These are phyloP conservation scores for Boletus vermiculosoides DNA, from an alignment of 768 basidiomycete species.

Conservation along the genomic window DNA sequence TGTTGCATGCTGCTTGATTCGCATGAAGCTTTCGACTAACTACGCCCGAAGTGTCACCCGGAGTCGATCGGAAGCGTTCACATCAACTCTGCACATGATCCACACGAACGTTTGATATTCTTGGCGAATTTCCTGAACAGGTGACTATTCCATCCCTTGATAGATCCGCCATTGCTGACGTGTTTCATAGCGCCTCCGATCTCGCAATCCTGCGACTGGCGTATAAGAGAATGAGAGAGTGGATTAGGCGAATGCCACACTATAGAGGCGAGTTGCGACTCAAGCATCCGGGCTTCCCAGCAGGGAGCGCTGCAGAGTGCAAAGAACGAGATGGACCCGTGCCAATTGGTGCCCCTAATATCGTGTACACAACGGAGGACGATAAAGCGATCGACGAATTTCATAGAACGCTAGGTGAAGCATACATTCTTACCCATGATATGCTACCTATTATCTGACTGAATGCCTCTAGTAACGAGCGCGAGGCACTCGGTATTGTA, in stretches of 20 bases:
- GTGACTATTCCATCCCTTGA: constrained; percentile 29
- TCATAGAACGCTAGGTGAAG: constrained; percentile 20
- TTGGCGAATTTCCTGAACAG: constrained; percentile 45
- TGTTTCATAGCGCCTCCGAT: constrained; percentile 22
- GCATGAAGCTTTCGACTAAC: neutral
- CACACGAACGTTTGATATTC: constrained; percentile 41
- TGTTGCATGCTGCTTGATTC: neutral
- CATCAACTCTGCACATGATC: constrained; percentile 42
- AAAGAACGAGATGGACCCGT: constrained; percentile 18
- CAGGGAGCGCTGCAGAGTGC: constrained; percentile 29
- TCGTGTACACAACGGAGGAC: constrained; percentile 35
- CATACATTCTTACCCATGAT: neutral
- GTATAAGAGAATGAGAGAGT: constrained; percentile 30
- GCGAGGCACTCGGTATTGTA: constrained; percentile 34
- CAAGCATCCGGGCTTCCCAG: constrained; percentile 16
- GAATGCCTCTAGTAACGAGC: constrained; percentile 23
- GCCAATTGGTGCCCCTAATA: constrained; percentile 27
- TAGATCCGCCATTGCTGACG: neutral
- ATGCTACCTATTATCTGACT: neutral
- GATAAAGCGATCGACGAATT: constrained; percentile 35
- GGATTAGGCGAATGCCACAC: constrained; percentile 40
- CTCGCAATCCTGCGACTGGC: constrained; percentile 25
- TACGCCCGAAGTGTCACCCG: constrained; percentile 39
- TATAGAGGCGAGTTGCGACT: constrained; percentile 36
- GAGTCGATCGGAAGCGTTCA: constrained; percentile 47